phyloP scores from a whole-genome alignment of 257 asterid species.

The Mentha longifolia region DNA sequence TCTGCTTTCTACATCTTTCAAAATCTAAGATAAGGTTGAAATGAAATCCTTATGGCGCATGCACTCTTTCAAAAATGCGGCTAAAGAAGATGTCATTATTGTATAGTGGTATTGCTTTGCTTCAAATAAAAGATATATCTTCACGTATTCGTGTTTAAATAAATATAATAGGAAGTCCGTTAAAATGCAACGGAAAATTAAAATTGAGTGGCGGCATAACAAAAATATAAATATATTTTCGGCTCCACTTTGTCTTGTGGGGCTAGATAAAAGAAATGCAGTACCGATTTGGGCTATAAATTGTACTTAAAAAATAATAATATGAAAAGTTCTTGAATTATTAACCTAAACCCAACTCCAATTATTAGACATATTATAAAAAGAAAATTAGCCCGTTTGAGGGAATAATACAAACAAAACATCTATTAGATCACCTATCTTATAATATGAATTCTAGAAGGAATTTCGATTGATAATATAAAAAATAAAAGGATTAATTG shows the following conservation, averaged over 20 bases:
- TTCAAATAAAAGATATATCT: conserved; percentile 4
- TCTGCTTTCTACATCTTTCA: too few species aligned
- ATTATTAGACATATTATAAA: too few species aligned
- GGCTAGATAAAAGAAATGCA: background rate
- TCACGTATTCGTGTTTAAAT: conserved; percentile 4
- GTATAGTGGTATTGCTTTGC: background rate
- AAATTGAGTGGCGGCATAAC: background rate
- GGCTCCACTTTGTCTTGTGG: background rate
- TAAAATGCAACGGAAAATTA: background rate
- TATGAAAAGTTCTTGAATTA: background rate
- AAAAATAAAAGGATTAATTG: too few species aligned
- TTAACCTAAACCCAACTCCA: background rate
- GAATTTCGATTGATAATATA: too few species aligned
- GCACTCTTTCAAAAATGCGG: background rate
- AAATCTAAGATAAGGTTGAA: background rate
- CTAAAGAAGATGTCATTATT: background rate
- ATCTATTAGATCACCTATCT: too few species aligned
- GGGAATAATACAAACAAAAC: too few species aligned
- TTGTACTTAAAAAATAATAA: background rate
- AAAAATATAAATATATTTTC: background rate
- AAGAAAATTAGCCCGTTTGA: too few species aligned
- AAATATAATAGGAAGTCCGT: background rate
- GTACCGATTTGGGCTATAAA: background rate
- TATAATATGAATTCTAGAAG: too few species aligned
- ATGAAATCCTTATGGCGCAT: background rate